Conservation (phyloP, 1,139 yeast genomes). For the Meyerozyma carpophila region DNA sequence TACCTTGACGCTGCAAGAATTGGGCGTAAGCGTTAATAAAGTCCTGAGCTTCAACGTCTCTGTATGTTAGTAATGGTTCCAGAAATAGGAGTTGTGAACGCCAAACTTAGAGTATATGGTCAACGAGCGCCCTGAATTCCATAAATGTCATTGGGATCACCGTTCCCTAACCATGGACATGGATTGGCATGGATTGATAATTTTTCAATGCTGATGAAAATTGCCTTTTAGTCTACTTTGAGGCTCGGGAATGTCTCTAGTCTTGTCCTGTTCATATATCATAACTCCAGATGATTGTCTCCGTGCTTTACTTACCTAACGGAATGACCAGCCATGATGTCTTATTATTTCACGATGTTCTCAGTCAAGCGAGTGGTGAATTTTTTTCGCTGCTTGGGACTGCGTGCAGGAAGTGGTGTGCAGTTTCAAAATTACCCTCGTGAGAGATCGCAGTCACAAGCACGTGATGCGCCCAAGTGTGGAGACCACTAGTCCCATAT, state of each 20-base stretch:
- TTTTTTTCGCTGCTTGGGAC: conserved; percentile 9
- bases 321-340: conserved; percentile 96
- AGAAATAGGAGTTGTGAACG: conserved; percentile 5
- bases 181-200: neutral
- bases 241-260: neutral
- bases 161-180: neutral
- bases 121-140: conserved; percentile 5
- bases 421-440: conserved; percentile 5
- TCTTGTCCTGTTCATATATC: neutral
- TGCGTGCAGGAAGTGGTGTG: neutral
- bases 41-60: conserved; percentile 99
- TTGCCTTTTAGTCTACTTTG: neutral
- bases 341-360: conserved; percentile 14
- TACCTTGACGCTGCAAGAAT: conserved; percentile 99
- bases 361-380: conserved; percentile 8
- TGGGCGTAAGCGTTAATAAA: conserved; percentile 99
- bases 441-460: conserved; percentile 21
- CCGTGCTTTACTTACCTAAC: conserved; percentile 68
- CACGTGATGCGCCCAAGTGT: conserved; percentile 14
- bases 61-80: conserved; percentile 36
- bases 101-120: neutral
- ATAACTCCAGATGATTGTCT: neutral
- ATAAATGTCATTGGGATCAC: conserved; percentile 2
- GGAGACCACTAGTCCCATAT: conserved; percentile 10
- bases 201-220: neutral